These are phyloP conservation scores for Pleurotus platypus DNA, from an alignment of 768 basidiomycete genomes.

Conservation along the genomic window DNA sequence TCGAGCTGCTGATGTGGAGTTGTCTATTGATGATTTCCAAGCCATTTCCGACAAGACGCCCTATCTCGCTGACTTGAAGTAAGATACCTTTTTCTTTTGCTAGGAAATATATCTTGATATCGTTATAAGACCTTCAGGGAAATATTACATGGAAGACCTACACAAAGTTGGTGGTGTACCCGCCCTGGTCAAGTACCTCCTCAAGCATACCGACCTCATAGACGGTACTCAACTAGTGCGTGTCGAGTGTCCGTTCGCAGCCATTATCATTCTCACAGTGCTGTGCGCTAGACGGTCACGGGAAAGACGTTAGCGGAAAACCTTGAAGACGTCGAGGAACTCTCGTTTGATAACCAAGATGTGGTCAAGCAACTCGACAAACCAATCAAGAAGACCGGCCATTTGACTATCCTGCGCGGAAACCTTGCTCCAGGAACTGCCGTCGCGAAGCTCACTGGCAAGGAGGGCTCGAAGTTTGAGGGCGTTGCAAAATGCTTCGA, in stretches of 20 bases:
- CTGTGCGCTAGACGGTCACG: slow-evolving; percentile 59
- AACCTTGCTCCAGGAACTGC: slow-evolving; percentile 84
- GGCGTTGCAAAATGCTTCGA: slow-evolving; percentile 80
- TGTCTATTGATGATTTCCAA: slow-evolving; percentile 88
- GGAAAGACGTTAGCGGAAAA: slow-evolving; percentile 90
- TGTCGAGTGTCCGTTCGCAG: not conserved
- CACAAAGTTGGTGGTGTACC: slow-evolving; percentile 85
- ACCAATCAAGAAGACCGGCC: slow-evolving; percentile 85
- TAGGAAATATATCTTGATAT: not conserved
- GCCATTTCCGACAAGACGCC: slow-evolving; percentile 75
- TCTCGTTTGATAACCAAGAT: slow-evolving; percentile 70
- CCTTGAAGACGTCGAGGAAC: slow-evolving; percentile 70
- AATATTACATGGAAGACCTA: slow-evolving; percentile 89
- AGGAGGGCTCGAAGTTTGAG: slow-evolving; percentile 84
- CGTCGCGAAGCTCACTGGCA: slow-evolving; percentile 92
- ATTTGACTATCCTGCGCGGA: slow-evolving; percentile 84
- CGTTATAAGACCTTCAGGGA: slow-evolving; percentile 64
- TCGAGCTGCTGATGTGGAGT: slow-evolving; percentile 65
- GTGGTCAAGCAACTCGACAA: slow-evolving; percentile 68
- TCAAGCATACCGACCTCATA: slow-evolving; percentile 74
- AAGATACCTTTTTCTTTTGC: slow-evolving; percentile 17
- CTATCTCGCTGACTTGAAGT: slow-evolving; percentile 82
- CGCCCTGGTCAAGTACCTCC: slow-evolving; percentile 77
- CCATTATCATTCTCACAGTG: not conserved
- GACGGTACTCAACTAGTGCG: slow-evolving; percentile 64